These are phyloP conservation scores for Candida sp. DNA, from an alignment of 1,139 yeast species.

Conservation along the genomic window DNA sequence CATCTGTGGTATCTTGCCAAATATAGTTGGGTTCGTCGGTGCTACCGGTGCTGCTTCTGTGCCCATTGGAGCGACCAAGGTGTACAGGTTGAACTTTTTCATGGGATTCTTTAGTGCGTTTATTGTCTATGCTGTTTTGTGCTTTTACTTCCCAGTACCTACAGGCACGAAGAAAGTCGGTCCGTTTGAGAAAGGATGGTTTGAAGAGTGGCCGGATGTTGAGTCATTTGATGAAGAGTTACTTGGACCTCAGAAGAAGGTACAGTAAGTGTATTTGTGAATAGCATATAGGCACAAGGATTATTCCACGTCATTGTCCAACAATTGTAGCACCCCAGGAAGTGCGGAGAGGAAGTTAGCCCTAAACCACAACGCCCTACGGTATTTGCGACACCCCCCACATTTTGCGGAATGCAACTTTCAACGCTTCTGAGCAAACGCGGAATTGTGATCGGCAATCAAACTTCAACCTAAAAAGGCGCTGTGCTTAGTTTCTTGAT, in stretches of 20 bases:
- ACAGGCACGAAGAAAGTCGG: slow-evolving; percentile 56
- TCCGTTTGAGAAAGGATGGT: slow-evolving; percentile 64
- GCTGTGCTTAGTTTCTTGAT: too few relatives aligned
- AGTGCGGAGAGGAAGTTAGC: too few relatives aligned
- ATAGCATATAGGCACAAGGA: too few relatives aligned
- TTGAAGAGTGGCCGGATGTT: slow-evolving; percentile 62
- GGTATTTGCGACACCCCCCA: too few relatives aligned
- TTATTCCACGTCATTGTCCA: too few relatives aligned
- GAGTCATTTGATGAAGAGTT: slow-evolving; percentile 62
- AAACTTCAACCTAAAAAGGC: slow-evolving; percentile 28
- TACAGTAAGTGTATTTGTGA: too few relatives aligned
- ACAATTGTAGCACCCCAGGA: too few relatives aligned
- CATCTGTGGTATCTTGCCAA: slow-evolving; percentile 76
- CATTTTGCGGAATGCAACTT: too few relatives aligned
- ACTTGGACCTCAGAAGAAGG: slow-evolving; percentile 22
- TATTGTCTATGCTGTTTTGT: slow-evolving; percentile 51
- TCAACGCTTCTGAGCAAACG: too few relatives aligned
- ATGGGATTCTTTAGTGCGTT: slow-evolving; percentile 71
- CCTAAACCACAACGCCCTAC: too few relatives aligned
- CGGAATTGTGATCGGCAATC: too few relatives aligned
- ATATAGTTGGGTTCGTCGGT: slow-evolving; percentile 89
- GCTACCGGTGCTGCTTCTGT: slow-evolving; percentile 67
- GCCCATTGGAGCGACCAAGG: slow-evolving; percentile 76
- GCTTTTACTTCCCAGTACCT: slow-evolving; percentile 59
- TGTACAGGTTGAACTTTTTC: slow-evolving; percentile 76